Conservation (phyloP, 306 rosid species). For the Mucuna pruriens region DNA sequence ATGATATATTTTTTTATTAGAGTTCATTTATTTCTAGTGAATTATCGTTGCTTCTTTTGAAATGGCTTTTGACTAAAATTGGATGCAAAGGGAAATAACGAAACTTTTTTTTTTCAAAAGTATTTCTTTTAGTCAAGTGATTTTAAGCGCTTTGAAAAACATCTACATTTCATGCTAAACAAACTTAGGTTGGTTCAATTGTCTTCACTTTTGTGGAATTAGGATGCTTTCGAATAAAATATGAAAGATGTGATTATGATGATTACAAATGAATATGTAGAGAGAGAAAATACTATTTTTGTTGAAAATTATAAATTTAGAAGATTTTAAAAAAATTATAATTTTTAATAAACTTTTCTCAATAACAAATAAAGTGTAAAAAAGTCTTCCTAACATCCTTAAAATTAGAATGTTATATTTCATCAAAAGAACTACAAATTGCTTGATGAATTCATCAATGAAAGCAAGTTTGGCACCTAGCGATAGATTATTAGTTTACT, state of each 20-base stretch:
- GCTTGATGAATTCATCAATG: background rate
- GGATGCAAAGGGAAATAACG: conserved; percentile 7
- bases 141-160: background rate
- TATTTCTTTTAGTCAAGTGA: background rate
- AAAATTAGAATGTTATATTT: background rate
- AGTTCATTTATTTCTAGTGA: background rate
- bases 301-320: too few relatives aligned
- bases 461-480: background rate
- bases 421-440: background rate
- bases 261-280: background rate
- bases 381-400: too few relatives aligned
- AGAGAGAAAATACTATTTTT: too few relatives aligned
- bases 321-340: too few relatives aligned
- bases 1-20: background rate
- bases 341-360: too few relatives aligned
- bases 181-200: background rate
- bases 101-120: background rate
- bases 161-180: background rate
- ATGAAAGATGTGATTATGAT: background rate
- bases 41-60: background rate
- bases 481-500: background rate
- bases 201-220: background rate
- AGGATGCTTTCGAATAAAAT: background rate
- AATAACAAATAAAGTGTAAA: too few relatives aligned
- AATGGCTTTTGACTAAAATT: conserved; percentile 11